Evolutionary conservation across 1,284 basidiomycete genomes (phyloP), one percentile per base, ranked within the genome.

Genomic region (Cryptococcus floricola): DNA sequence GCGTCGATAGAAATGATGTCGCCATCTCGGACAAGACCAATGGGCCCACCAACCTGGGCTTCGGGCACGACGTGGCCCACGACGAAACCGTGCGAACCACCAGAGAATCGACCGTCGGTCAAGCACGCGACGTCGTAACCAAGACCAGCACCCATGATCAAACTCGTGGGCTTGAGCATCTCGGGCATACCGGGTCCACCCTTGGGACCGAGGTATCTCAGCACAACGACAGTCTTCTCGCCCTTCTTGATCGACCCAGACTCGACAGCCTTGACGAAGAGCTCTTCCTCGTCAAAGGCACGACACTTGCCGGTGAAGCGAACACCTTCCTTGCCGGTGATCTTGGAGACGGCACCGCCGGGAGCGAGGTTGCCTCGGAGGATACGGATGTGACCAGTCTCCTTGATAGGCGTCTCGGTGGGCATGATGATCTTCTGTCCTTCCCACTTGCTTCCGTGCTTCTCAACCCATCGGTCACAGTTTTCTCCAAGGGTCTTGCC

Each of bases 101-200:
- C 95, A 31, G 89, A 92, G 82, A 98, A 98, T 43, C 95, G 85
- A 46, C 95, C 95, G 75, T 98, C 95, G 0, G 95, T 98, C 66
- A 98, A 86, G 61, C 96, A 84, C 1, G 94, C 94, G 3, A 93
- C 94, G 52, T 89, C 88, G 58, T 87, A 84, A 41, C 91, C 87
- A 18, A 98, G 82, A 41, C 95, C 95, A 52, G 94, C 94, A 37
- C 95, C 95, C 79, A 93, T 89, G 63, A 97, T 83, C 47, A 91
- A 86, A 58, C 84, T 87, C n/a, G 92, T 96, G 7, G 91, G 91
- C 62, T 78, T 78, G 56, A 83, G 75, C 81, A 83, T 83, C 70
- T 98, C 95, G 16, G 95, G 95, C 95, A 98, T 98, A 48, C 94
- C 70, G 19, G 93, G 94, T 31, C 87, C 94, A 54, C 94, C 93